These are phyloP conservation scores for Lagerstroemia speciosa DNA, from an alignment of 345 rosid genomes.

Conservation along the genomic window DNA sequence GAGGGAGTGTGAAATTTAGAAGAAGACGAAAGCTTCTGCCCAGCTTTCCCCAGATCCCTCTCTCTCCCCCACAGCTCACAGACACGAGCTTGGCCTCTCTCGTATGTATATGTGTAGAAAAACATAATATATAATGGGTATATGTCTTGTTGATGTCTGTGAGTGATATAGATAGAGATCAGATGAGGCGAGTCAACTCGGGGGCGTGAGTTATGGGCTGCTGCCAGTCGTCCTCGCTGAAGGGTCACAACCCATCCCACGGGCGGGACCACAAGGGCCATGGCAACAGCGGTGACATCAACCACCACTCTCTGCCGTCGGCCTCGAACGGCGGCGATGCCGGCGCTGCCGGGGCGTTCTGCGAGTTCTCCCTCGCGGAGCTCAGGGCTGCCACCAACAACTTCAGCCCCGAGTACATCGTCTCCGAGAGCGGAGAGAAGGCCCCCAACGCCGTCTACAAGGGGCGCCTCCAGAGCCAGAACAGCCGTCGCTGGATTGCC, in stretches of 20 bases:
- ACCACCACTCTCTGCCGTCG: constrained; percentile 8
- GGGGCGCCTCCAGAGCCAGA: constrained; percentile 42
- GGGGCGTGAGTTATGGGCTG: constrained; percentile 48
- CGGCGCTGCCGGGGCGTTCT: constrained; percentile 16
- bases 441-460: constrained; percentile 68
- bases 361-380: constrained; percentile 65
- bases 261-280: constrained; percentile 7
- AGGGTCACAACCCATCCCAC: constrained; percentile 15
- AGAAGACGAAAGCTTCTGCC: neutral
- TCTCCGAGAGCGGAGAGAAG: constrained; percentile 69
- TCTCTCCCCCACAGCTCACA: neutral
- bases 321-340: constrained; percentile 19
- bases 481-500: constrained; percentile 54
- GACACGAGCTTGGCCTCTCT: no score
- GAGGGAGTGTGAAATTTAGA: neutral
- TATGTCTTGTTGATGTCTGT: no score
- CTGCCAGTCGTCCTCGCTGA: constrained; percentile 38
- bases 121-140: no score
- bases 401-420: constrained; percentile 62
- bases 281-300: neutral
- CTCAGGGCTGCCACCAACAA: constrained; percentile 76
- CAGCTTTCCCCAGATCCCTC: neutral
- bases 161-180: neutral
- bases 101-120: no score
- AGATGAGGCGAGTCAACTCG: constrained; percentile 4